These are phyloP conservation scores for Nakaseomyces bracarensis DNA, from an alignment of 1,139 yeast species.

Conservation along the genomic window DNA sequence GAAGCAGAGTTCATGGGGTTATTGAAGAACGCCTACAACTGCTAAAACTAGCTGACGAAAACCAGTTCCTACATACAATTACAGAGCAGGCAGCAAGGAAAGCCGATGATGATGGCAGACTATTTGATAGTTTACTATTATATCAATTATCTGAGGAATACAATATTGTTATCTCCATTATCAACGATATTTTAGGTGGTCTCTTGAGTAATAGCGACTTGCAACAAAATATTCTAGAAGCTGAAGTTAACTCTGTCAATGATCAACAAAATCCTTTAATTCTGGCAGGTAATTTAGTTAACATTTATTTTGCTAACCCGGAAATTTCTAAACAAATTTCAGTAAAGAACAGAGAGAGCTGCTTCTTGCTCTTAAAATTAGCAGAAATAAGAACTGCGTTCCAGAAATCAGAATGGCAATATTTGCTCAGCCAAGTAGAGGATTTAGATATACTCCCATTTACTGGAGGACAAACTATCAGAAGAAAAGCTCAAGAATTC, in stretches of 20 bases:
- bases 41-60: constrained; percentile 48
- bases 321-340: constrained; percentile 43
- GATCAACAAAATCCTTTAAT: constrained; percentile 39
- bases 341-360: constrained; percentile 49
- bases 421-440: constrained; percentile 49
- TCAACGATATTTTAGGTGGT: constrained; percentile 76
- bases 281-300: constrained; percentile 51
- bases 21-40: constrained; percentile 73
- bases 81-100: constrained; percentile 78
- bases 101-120: constrained; percentile 89
- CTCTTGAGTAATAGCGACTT: constrained; percentile 65
- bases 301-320: constrained; percentile 40
- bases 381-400: constrained; percentile 60
- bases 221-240: constrained; percentile 46
- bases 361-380: constrained; percentile 55
- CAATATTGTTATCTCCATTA: constrained; percentile 69
- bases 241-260: constrained; percentile 27
- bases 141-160: constrained; percentile 87
- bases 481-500: constrained; percentile 50
- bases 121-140: constrained; percentile 74
- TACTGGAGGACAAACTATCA: constrained; percentile 40
- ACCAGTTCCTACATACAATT: constrained; percentile 53
- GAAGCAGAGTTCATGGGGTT: constrained; percentile 73
- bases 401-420: constrained; percentile 51
- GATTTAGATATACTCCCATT: constrained; percentile 59